Evolutionary conservation across 2,329 filamentous ascomycete species (phyloP).

Genomic region (Phialemoniopsis sp.): DNA sequence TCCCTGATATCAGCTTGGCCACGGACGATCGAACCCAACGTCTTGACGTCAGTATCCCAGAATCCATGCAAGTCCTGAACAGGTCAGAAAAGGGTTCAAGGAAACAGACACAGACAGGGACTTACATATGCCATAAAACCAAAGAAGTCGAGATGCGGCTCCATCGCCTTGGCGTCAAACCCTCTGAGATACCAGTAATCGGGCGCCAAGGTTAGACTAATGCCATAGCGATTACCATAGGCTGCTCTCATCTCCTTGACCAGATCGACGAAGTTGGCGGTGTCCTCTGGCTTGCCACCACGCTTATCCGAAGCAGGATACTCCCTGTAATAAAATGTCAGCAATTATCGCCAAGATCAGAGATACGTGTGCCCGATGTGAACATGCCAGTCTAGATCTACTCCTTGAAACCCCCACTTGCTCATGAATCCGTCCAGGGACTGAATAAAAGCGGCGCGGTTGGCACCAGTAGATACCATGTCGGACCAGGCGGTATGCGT

Average conservation of each 20-base stretch:
- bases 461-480: conserved; percentile 14
- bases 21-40: conserved; percentile 16
- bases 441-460: conserved; percentile 28
- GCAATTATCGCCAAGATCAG: too few species aligned
- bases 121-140: conserved; percentile 28
- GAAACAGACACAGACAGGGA: too few species aligned
- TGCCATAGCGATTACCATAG: conserved; percentile 29
- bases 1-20: conserved; percentile 37
- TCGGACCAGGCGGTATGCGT: too few species aligned
- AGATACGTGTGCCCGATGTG: too few species aligned
- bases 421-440: conserved; percentile 25
- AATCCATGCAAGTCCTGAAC: too few species aligned
- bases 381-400: conserved; percentile 41
- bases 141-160: conserved; percentile 30
- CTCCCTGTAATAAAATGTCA: too few species aligned
- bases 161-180: conserved; percentile 30
- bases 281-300: conserved; percentile 29
- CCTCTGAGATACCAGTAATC: conserved; percentile 31
- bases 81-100: too few species aligned
- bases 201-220: conserved; percentile 30
- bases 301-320: conserved; percentile 24
- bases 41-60: too few species aligned
- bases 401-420: conserved; percentile 31
- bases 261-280: conserved; percentile 25
- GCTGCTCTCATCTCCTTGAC: conserved; percentile 27